A percentile compares a stretch with the other conserved stretches of the same genome.
Conservation (phyloP, 1,284 basidiomycete genomes). For the Trametes versicolor region DNA sequence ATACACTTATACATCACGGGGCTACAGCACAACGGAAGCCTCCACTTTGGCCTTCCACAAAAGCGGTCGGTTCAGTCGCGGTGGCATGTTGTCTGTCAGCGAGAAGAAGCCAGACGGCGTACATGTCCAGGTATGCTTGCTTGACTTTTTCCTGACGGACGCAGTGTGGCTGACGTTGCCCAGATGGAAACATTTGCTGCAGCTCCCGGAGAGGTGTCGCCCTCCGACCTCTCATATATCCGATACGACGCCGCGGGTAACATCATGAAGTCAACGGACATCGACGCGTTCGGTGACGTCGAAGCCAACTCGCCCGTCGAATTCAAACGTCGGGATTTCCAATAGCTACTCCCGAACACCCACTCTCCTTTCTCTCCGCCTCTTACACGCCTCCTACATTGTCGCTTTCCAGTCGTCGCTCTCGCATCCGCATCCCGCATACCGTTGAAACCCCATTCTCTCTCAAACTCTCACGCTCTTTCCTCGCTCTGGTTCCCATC, state of each 20-base stretch:
- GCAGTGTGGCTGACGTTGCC: not conserved
- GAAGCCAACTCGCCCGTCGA: conserved; percentile 69
- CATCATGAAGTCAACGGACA: conserved; percentile 45
- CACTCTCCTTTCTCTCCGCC: not conserved
- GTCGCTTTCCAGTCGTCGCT: not conserved
- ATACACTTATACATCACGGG: conserved; percentile 1
- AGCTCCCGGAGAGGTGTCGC: conserved; percentile 42
- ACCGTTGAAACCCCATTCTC: conserved; percentile 1
- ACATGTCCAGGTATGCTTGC: conserved; percentile 58
- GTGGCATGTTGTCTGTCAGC: conserved; percentile 44
- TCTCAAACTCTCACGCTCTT: not conserved
- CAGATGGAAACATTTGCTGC: conserved; percentile 68
- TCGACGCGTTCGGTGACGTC: conserved; percentile 57
- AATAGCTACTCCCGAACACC: conserved; percentile 5
- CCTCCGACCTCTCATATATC: conserved; percentile 48
- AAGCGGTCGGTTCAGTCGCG: conserved; percentile 35
- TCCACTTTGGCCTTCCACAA: conserved; percentile 52
- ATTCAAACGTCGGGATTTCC: conserved; percentile 59
- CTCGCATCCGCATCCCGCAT: not conserved
- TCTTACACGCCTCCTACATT: not conserved
- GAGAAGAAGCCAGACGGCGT: conserved; percentile 52
- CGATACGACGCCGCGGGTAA: conserved; percentile 65
- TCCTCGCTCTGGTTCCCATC: not conserved
- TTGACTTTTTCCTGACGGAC: not conserved
- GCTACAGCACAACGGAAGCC: conserved; percentile 42